phyloP scores from a whole-genome alignment of 768 basidiomycete species.

The Cyathus striatus region DNA sequence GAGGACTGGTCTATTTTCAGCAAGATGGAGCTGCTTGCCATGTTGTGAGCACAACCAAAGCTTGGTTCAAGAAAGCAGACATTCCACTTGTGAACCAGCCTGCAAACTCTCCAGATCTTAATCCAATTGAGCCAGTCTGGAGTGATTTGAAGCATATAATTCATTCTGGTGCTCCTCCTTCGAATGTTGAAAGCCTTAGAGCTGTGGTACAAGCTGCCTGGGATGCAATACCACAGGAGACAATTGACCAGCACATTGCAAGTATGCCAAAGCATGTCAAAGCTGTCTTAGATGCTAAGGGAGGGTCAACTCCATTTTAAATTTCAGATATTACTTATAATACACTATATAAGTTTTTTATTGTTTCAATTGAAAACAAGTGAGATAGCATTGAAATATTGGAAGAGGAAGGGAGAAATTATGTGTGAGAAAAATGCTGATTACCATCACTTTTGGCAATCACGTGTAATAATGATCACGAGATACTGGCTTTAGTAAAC shows the following conservation, averaged over 20 bases:
- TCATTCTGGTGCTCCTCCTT: conserved; percentile 3
- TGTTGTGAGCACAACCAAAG: conserved; percentile 7
- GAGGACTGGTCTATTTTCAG: conserved; percentile 7
- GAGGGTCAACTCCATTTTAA: conserved; percentile 4
- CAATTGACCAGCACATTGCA: conserved; percentile 3
- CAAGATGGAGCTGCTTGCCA: conserved; percentile 18
- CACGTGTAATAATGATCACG: no score
- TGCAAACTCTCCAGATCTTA: conserved; percentile 12
- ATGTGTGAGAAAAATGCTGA: no score
- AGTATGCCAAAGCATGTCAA: conserved; percentile 5
- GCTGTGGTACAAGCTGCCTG: neutral
- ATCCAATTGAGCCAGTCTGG: conserved; percentile 15
- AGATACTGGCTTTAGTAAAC: no score
- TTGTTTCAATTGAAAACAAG: no score
- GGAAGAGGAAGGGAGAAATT: no score
- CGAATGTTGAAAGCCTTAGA: neutral
- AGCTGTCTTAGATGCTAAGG: conserved; percentile 4
- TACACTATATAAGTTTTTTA: no score
- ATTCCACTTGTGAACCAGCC: conserved; percentile 10
- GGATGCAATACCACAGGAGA: conserved; percentile 2
- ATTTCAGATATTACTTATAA: no score
- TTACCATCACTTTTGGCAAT: no score
- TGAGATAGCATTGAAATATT: no score
- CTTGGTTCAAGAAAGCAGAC: conserved; percentile 6
- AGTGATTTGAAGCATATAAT: conserved; percentile 6